Conservation (phyloP, 768 basidiomycete species). For the Leccinum disarticulatum region DNA sequence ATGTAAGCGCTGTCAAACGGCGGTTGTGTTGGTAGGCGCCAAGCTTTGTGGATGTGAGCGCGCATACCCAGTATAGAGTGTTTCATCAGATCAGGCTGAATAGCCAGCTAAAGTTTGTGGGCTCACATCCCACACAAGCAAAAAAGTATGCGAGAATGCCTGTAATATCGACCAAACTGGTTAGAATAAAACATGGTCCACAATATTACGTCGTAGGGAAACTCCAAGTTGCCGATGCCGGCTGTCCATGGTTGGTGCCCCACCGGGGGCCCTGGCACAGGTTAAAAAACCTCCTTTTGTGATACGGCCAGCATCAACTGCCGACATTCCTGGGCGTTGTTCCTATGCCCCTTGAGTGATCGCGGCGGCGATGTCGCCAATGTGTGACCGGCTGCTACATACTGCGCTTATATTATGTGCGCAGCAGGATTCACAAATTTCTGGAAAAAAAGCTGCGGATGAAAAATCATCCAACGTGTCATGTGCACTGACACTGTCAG, state of each 20-base stretch:
- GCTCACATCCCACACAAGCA: not conserved
- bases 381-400: not conserved
- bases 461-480: not conserved
- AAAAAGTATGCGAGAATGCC: too few relatives aligned
- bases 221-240: not conserved
- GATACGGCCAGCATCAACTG: not conserved
- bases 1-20: not conserved
- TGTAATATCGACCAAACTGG: not conserved
- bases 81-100: not conserved
- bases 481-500: too few relatives aligned
- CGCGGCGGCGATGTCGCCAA: not conserved
- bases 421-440: not conserved
- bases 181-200: not conserved
- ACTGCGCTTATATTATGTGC: not conserved
- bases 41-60: not conserved
- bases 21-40: not conserved
- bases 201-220: not conserved
- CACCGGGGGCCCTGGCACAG: too few relatives aligned
- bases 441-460: not conserved
- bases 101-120: not conserved
- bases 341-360: not conserved
- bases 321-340: not conserved
- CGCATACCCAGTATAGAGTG: not conserved
- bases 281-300: not conserved
- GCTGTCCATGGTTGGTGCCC: not conserved